Conservation (phyloP, 2,329 filamentous ascomycete species). For the Botryotinia narcissicola region DNA sequence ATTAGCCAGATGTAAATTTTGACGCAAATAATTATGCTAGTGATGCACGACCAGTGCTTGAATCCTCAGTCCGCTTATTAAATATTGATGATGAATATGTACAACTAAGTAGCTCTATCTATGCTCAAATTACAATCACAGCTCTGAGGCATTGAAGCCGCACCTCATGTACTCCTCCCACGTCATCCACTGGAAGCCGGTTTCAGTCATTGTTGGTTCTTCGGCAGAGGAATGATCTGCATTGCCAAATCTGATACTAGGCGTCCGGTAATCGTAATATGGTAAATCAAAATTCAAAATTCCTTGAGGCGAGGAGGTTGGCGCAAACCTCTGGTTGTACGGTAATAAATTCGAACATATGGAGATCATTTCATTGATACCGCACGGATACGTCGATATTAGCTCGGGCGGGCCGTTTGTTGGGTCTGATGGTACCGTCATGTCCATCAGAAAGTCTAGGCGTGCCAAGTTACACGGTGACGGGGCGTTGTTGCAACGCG, state of each 20-base stretch:
- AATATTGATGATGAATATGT: background rate
- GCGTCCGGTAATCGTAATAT: background rate
- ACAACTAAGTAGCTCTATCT: background rate
- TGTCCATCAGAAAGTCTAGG: background rate
- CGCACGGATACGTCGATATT: rapidly evolving
- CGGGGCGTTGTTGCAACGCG: rapidly evolving
- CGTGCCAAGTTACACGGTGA: background rate
- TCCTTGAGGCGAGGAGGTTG: background rate
- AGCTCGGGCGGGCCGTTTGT: background rate
- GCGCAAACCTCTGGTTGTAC: background rate
- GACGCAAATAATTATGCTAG: background rate
- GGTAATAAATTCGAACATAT: background rate
- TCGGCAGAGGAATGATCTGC: background rate
- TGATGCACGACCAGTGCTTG: background rate
- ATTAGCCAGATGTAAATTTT: background rate
- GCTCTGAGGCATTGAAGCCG: rapidly evolving
- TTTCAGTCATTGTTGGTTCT: too few species aligned
- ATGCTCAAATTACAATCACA: background rate
- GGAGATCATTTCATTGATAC: background rate
- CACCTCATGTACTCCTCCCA: background rate
- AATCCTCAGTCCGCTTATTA: rapidly evolving
- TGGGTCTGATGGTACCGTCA: background rate
- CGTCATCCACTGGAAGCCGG: too few species aligned
- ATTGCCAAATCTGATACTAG: background rate
- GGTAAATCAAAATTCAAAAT: rapidly evolving